Evolutionary conservation across 371 early-diverging fungal genomes (phyloP).

Genomic region (Mucor sp.): DNA sequence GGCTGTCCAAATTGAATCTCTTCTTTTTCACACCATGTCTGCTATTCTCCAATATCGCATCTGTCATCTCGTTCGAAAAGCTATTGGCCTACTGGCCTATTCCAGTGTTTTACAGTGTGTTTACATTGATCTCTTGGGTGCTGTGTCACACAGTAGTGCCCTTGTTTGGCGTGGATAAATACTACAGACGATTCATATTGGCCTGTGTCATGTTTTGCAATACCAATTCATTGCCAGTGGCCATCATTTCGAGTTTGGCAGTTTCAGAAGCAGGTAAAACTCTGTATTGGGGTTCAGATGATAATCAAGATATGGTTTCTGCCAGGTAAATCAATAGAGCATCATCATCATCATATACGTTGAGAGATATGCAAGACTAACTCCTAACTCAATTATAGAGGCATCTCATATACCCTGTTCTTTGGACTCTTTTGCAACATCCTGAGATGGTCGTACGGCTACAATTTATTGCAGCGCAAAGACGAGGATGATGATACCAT

Average conservation of each 20-base stretch:
- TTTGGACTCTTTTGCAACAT: constrained; percentile 77
- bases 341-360: not conserved
- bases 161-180: constrained; percentile 38
- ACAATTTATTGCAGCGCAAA: constrained; percentile 51
- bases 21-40: constrained; percentile 71
- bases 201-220: constrained; percentile 74
- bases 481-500: constrained; percentile 10
- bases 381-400: constrained; percentile 38
- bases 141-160: constrained; percentile 39
- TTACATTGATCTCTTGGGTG: constrained; percentile 27
- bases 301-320: constrained; percentile 64
- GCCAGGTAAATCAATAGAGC: constrained; percentile 47
- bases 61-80: constrained; percentile 59
- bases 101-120: constrained; percentile 63
- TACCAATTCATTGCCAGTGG: constrained; percentile 75
- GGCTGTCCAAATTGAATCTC: constrained; percentile 65
- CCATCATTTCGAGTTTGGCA: constrained; percentile 71
- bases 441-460: constrained; percentile 78
- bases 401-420: constrained; percentile 75
- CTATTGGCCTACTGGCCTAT: constrained; percentile 74
- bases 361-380: not conserved
- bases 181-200: constrained; percentile 63
- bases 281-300: constrained; percentile 60
- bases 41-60: constrained; percentile 66
- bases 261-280: constrained; percentile 64